These are phyloP conservation scores for Teratosphaeria epicoccoides DNA, from an alignment of 2,329 filamentous ascomycete species.

Conservation along the genomic window DNA sequence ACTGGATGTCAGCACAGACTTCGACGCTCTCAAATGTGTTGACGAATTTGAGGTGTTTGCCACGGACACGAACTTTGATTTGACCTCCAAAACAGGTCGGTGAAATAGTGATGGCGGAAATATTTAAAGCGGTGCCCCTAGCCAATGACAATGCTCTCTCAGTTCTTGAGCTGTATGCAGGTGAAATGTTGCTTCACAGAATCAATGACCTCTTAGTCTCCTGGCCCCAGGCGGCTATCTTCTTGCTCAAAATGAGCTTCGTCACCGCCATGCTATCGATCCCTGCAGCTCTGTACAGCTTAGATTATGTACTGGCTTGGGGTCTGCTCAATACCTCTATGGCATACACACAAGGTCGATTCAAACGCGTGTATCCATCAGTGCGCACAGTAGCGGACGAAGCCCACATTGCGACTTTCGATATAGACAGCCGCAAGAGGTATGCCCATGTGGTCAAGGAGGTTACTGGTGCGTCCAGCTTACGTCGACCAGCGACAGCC, in stretches of 20 bases:
- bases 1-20: neutral
- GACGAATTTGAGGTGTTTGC: constrained; percentile 6
- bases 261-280: constrained; percentile 12
- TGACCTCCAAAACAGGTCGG: too few relatives aligned
- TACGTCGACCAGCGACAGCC: constrained; percentile 46
- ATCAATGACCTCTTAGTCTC: too few relatives aligned
- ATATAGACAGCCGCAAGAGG: constrained; percentile 2
- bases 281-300: constrained; percentile 10
- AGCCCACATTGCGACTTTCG: constrained; percentile 6
- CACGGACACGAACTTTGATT: constrained; percentile 3
- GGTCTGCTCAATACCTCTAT: constrained; percentile 10
- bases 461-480: neutral
- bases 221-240: constrained; percentile 9
- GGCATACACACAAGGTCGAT: constrained; percentile 11
- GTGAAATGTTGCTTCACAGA: too few relatives aligned
- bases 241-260: constrained; percentile 13
- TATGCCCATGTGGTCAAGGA: neutral
- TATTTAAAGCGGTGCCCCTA: too few relatives aligned
- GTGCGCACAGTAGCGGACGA: constrained; percentile 13
- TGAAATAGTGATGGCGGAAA: too few relatives aligned
- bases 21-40: neutral
- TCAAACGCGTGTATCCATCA: constrained; percentile 11
- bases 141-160: too few relatives aligned
- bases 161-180: too few relatives aligned
- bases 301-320: constrained; percentile 12